phyloP scores from a whole-genome alignment of 768 basidiomycete species.

The Lentinus tigrinus region DNA sequence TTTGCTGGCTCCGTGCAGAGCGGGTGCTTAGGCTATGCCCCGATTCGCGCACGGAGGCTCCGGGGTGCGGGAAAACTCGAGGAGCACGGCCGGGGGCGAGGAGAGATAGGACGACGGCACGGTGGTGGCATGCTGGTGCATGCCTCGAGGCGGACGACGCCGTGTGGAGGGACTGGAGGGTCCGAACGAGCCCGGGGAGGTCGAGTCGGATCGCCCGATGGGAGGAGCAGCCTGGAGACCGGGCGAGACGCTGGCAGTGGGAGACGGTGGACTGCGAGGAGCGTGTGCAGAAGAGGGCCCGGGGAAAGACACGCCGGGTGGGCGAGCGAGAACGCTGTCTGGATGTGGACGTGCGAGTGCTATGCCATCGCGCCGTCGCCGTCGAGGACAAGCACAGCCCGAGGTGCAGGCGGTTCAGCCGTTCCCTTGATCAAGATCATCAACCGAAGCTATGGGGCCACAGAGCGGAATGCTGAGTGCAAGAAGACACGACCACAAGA shows the following conservation, averaged over 20 bases:
- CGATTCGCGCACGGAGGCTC: constrained; percentile 7
- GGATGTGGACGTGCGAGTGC: too few species aligned
- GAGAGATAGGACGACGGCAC: too few species aligned
- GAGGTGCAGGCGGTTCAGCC: background rate
- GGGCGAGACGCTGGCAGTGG: background rate
- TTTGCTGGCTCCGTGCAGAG: background rate
- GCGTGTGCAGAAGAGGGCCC: background rate
- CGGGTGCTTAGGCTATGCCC: constrained; percentile 16
- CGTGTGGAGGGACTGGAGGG: too few species aligned
- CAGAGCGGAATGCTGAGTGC: background rate
- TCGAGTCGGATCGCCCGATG: background rate
- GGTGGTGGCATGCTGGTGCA: background rate
- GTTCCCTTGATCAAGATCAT: constrained; percentile 13
- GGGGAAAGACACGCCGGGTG: background rate
- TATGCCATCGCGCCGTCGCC: too few species aligned
- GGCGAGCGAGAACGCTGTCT: background rate
- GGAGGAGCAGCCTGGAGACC: background rate
- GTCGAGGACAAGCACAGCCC: constrained; percentile 12
- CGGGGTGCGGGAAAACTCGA: background rate
- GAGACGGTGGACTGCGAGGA: too few species aligned
- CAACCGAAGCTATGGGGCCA: background rate
- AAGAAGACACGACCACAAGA: background rate
- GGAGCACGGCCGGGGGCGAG: background rate
- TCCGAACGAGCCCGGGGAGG: background rate
- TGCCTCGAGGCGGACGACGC: background rate